These are phyloP conservation scores for Scytalidium lignicola DNA, from an alignment of 2,329 filamentous ascomycete species.

Conservation along the genomic window DNA sequence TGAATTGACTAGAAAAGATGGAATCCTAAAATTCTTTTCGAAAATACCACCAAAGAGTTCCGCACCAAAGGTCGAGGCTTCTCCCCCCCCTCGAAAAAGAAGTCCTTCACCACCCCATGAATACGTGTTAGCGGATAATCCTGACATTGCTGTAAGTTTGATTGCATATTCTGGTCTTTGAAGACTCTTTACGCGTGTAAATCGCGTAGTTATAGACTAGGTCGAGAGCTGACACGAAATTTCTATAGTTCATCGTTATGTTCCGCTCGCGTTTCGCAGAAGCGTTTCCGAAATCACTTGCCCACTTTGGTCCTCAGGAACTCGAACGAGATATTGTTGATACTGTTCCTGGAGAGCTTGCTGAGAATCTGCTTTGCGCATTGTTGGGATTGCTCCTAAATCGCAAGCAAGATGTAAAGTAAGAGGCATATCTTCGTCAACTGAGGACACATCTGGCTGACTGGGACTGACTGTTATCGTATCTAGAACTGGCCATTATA, in stretches of 20 bases:
- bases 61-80: conserved; percentile 47
- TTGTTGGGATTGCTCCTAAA: conserved; percentile 85
- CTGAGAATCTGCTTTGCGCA: conserved; percentile 85
- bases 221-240: conserved; percentile 28
- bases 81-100: conserved; percentile 69
- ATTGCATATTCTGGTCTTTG: conserved; percentile 33
- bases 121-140: conserved; percentile 83
- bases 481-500: conserved; percentile 81
- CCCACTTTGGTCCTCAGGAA: conserved; percentile 92
- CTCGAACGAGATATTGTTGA: conserved; percentile 83
- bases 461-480: conserved; percentile 6
- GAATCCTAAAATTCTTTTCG: conserved; percentile 65
- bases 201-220: conserved; percentile 40
- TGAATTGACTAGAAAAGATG: conserved; percentile 46
- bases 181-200: conserved; percentile 39
- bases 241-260: conserved; percentile 87
- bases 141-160: conserved; percentile 80
- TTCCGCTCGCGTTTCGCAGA: conserved; percentile 92
- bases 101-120: conserved; percentile 86
- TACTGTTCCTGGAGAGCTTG: conserved; percentile 71
- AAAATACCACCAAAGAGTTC: conserved; percentile 39
- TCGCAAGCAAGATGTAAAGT: conserved; percentile 99
- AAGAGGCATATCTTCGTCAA: conserved; percentile 36
- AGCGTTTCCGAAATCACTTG: conserved; percentile 78
- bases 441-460: conserved; percentile 1